phyloP scores from a whole-genome alignment of 108 stramenopile genomes.

The Phaeodactylum tricornutum region DNA sequence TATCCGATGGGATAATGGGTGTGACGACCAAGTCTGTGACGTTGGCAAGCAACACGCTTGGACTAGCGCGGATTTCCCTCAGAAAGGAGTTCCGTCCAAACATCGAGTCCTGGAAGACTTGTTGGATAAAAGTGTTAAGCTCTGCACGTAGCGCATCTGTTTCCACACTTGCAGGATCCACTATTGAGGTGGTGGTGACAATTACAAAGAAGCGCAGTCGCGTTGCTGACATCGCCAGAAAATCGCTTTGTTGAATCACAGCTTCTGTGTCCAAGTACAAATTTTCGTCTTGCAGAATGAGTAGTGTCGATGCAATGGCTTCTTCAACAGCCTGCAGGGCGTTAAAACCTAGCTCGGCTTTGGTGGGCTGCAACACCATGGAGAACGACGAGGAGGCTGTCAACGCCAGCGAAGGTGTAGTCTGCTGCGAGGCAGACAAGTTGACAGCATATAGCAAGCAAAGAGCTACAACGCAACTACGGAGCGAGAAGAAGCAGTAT shows the following conservation, averaged over 20 bases:
- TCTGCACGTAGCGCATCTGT: background rate
- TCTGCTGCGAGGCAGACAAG: too few species aligned
- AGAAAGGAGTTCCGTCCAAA: conserved; percentile 6
- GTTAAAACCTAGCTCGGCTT: background rate
- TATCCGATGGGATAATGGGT: background rate
- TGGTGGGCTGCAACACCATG: conserved; percentile 5
- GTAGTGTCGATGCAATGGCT: background rate
- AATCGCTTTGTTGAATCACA: conserved; percentile 1
- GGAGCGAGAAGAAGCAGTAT: too few species aligned
- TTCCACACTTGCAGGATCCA: background rate
- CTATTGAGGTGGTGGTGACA: too few species aligned
- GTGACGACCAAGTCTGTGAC: conserved; percentile 5
- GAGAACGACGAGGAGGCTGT: conserved; percentile 4
- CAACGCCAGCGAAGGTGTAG: too few species aligned
- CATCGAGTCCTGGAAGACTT: background rate
- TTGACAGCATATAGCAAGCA: too few species aligned
- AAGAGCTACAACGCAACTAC: too few species aligned
- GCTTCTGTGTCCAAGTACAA: conserved; percentile 1
- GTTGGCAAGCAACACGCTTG: conserved; percentile 6
- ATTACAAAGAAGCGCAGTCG: conserved; percentile 1
- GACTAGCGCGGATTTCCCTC: background rate
- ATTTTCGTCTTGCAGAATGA: background rate
- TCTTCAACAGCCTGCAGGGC: conserved; percentile 1
- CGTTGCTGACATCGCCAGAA: background rate
- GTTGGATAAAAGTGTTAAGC: background rate